Conservation (phyloP, 2,329 filamentous ascomycete genomes). For the Colletotrichum magnum region DNA sequence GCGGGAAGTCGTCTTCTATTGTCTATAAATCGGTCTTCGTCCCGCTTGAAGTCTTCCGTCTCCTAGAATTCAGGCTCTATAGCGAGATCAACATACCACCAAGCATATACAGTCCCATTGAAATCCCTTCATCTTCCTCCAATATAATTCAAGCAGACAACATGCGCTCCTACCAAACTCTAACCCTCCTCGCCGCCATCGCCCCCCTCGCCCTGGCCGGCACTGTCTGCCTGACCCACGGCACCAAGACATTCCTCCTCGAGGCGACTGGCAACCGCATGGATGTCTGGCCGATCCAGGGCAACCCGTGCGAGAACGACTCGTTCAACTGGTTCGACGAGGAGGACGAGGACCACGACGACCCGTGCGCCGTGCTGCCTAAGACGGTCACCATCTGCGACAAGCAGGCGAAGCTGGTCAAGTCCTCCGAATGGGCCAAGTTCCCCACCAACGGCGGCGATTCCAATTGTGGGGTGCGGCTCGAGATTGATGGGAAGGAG, state of each 20-base stretch:
- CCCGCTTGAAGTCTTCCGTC: neutral
- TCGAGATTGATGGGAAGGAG: neutral
- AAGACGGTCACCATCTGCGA: neutral
- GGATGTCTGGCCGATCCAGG: neutral
- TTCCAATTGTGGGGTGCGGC: neutral
- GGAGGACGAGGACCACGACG: neutral
- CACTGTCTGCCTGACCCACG: neutral
- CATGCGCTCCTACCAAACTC: neutral
- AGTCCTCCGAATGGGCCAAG: neutral
- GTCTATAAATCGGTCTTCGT: neutral
- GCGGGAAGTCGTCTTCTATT: neutral
- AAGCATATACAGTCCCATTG: neutral
- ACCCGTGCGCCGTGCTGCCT: neutral
- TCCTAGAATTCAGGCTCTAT: neutral
- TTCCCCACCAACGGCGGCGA: neutral
- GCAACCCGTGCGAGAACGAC: neutral
- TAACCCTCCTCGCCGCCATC: neutral
- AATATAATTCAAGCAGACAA: neutral
- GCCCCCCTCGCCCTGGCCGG: neutral
- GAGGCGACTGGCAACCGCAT: neutral
- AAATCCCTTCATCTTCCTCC: neutral
- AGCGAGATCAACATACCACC: neutral
- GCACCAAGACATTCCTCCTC: neutral
- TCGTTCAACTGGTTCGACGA: neutral
- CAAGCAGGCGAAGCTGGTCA: neutral